phyloP scores from a whole-genome alignment of 306 rosid species.

The Trichosanthes cucumerina region DNA sequence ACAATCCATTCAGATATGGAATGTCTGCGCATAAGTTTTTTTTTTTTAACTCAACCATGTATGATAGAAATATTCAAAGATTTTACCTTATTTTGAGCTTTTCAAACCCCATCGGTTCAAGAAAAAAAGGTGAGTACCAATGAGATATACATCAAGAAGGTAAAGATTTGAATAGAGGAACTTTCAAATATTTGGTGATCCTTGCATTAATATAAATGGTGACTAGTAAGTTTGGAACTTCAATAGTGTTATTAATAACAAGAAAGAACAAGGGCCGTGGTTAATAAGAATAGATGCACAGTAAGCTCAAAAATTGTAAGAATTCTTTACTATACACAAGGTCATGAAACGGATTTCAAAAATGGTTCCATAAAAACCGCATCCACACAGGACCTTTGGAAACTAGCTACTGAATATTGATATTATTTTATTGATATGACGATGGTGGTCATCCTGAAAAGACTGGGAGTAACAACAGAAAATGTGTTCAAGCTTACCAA shows the following conservation, averaged over 20 bases:
- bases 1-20: neutral
- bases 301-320: neutral
- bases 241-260: neutral
- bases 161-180: neutral
- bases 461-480: slow-evolving; percentile 9
- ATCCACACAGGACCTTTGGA: neutral
- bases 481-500: slow-evolving; percentile 30
- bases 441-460: neutral
- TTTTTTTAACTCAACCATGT: neutral
- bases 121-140: neutral
- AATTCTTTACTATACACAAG: neutral
- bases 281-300: neutral
- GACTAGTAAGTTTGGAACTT: neutral
- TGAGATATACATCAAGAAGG: neutral
- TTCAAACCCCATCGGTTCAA: neutral
- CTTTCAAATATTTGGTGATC: neutral
- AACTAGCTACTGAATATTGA: neutral
- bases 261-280: neutral
- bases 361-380: neutral
- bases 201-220: neutral
- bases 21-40: neutral
- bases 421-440: neutral
- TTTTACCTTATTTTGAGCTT: too few species aligned
- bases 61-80: neutral
- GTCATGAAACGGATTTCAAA: neutral